Percentiles rank a stretch among this genome's conserved stretches.
phyloP scores from a whole-genome alignment of 495 filamentous ascomycete species.

The Hypoxylon lenormandii region DNA sequence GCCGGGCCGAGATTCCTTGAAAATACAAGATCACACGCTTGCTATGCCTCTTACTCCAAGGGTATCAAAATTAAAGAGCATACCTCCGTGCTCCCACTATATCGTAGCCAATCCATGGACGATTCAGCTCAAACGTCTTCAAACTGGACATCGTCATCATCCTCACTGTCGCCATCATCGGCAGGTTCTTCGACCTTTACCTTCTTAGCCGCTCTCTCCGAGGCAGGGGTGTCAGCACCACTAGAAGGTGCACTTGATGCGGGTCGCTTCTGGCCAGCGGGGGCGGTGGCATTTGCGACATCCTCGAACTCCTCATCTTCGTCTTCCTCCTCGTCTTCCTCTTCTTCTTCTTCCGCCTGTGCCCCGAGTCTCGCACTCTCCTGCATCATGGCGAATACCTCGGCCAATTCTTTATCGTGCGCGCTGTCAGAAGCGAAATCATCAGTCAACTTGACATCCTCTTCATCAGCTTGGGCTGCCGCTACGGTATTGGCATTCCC shows the following conservation, averaged over 20 bases:
- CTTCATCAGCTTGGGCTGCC: conserved; percentile 65
- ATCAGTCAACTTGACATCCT: conserved; percentile 56
- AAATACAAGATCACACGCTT: background rate
- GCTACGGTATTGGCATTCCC: conserved; percentile 58
- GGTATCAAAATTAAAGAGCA: conserved; percentile 1
- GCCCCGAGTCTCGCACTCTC: conserved; percentile 60
- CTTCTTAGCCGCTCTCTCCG: conserved; percentile 64
- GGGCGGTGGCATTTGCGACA: conserved; percentile 39
- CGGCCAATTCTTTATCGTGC: conserved; percentile 59
- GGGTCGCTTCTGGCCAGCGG: conserved; percentile 45
- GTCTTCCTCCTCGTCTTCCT: conserved; percentile 62
- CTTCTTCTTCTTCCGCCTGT: conserved; percentile 63
- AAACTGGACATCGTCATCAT: conserved; percentile 71
- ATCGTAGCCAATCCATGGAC: background rate
- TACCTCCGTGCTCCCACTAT: background rate
- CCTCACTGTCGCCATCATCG: conserved; percentile 63
- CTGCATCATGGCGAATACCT: conserved; percentile 66
- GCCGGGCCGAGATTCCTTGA: background rate
- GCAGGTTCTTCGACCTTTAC: conserved; percentile 65
- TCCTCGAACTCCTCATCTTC: conserved; percentile 57
- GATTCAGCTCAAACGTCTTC: conserved; percentile 64
- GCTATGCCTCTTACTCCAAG: background rate
- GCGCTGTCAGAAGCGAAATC: conserved; percentile 56
- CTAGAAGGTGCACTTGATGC: conserved; percentile 55
- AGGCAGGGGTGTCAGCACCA: conserved; percentile 53